Percentiles rank a stretch among this genome's conserved stretches.
Evolutionary conservation across 305 asterid species (phyloP).

Genomic region (Fraxinus xanthoxyloides): DNA sequence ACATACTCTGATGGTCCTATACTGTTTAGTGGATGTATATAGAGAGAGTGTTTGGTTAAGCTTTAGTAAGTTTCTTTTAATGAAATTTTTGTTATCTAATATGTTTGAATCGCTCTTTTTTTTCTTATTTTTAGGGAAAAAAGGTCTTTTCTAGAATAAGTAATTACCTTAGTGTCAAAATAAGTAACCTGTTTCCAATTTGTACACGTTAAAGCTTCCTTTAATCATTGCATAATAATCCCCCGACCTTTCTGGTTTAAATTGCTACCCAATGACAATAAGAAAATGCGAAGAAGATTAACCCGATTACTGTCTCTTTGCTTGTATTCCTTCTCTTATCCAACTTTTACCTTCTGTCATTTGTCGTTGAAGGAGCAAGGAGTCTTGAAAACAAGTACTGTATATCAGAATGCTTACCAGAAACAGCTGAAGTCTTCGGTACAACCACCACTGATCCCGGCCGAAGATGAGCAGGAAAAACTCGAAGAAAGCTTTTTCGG

Average conservation of each 20-base stretch:
- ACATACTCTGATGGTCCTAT: background rate
- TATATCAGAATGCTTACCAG: conserved; percentile 35
- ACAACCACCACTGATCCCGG: conserved; percentile 70
- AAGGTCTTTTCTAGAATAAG: background rate
- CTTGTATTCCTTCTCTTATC: background rate
- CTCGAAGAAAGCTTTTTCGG: conserved; percentile 75
- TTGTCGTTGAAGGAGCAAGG: conserved; percentile 43
- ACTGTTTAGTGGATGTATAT: background rate
- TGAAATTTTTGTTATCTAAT: background rate
- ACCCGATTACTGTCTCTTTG: background rate
- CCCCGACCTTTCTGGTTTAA: background rate
- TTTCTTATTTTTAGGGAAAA: background rate
- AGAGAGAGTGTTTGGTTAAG: background rate
- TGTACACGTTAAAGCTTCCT: background rate
- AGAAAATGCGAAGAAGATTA: background rate
- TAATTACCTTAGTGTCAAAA: background rate
- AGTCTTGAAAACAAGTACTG: conserved; percentile 28
- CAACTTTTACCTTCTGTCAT: conserved; percentile 5
- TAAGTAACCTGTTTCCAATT: background rate
- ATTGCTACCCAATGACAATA: background rate
- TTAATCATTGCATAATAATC: background rate
- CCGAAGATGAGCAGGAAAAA: conserved; percentile 69
- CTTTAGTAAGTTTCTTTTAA: background rate
- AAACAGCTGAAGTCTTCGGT: conserved; percentile 53
- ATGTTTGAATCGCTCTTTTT: background rate